phyloP scores from a whole-genome alignment of 768 basidiomycete genomes.

The Lentinula sp. region DNA sequence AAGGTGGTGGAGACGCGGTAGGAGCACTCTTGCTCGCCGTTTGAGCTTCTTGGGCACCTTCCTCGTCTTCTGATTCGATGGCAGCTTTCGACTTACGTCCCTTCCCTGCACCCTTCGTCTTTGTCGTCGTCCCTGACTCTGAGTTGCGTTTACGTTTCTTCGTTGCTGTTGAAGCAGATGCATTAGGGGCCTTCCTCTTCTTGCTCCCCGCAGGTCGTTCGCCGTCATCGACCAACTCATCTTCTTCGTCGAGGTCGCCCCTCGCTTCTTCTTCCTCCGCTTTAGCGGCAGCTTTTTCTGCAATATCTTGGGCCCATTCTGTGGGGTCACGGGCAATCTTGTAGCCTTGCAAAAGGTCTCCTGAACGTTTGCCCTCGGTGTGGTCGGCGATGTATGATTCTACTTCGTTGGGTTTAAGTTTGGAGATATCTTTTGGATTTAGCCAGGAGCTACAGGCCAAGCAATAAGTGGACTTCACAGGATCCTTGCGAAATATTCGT shows the following conservation, averaged over 20 bases:
- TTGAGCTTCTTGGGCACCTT: constrained; percentile 57
- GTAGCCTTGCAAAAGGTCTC: constrained; percentile 74
- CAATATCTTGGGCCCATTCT: constrained; percentile 42
- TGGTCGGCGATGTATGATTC: constrained; percentile 75
- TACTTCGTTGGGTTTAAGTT: constrained; percentile 76
- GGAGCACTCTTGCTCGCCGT: constrained; percentile 46
- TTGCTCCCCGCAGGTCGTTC: not conserved
- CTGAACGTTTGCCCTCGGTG: constrained; percentile 53
- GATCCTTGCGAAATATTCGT: constrained; percentile 26
- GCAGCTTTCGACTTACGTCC: constrained; percentile 7
- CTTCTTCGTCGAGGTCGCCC: constrained; percentile 43
- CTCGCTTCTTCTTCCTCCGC: constrained; percentile 23
- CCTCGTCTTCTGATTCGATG: constrained; percentile 26
- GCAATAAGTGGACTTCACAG: not conserved
- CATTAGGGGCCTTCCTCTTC: constrained; percentile 14
- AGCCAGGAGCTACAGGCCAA: constrained; percentile 68
- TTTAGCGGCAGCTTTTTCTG: constrained; percentile 24
- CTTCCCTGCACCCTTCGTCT: constrained; percentile 32
- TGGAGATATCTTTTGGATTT: constrained; percentile 73
- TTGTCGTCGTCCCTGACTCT: constrained; percentile 36
- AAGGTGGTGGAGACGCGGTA: constrained; percentile 38
- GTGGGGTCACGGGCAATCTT: constrained; percentile 60
- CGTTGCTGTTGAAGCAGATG: constrained; percentile 11
- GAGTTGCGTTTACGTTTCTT: constrained; percentile 59
- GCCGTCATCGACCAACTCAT: constrained; percentile 38